These are phyloP conservation scores for Cryphonectria naterciae DNA, from an alignment of 2,329 filamentous ascomycete species.

Conservation along the genomic window DNA sequence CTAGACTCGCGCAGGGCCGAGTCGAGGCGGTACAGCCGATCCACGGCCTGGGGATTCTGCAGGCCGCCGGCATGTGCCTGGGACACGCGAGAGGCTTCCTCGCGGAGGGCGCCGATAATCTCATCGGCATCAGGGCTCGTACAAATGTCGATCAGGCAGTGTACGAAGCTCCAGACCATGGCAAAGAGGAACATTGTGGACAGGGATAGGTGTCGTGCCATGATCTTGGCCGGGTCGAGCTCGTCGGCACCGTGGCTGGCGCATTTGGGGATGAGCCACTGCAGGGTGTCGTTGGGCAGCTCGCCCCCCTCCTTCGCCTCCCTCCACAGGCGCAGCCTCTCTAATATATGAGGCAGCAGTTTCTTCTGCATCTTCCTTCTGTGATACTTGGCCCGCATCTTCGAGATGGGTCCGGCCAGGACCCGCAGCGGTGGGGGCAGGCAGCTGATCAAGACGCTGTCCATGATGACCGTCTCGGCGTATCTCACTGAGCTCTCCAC, in stretches of 20 bases:
- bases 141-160: not conserved
- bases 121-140: not conserved
- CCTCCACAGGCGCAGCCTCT: too few species aligned
- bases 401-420: not conserved
- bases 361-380: not conserved
- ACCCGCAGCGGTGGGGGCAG: not conserved
- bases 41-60: not conserved
- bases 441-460: not conserved
- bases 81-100: not conserved
- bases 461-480: not conserved
- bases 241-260: not conserved
- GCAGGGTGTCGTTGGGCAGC: too few species aligned
- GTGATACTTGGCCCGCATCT: not conserved
- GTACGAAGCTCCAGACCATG: not conserved
- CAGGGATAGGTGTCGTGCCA: not conserved
- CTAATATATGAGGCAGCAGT: not conserved
- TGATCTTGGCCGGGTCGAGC: not conserved
- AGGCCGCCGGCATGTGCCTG: not conserved
- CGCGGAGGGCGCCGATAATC: not conserved
- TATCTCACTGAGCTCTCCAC: not conserved
- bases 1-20: not conserved
- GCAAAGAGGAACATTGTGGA: not conserved
- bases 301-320: too few species aligned
- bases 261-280: not conserved
- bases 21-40: not conserved